Base-by-base conservation (phyloP, 352 stramenopile species). In the Phytophthora macrochlamydospora region DNA sequence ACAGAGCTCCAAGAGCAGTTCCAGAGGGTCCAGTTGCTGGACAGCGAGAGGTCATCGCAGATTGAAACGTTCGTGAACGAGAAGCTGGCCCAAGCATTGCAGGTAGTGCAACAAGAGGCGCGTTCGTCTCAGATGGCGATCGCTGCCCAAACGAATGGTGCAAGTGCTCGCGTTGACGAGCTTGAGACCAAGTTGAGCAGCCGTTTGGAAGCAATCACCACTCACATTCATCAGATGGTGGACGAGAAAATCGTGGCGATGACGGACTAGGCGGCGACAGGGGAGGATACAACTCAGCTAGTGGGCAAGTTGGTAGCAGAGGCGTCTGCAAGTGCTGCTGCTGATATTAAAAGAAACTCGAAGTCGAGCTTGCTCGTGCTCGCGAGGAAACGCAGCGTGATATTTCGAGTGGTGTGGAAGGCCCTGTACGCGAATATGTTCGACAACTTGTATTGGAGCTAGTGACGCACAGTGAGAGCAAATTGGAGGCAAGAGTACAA, bases 301-400 rank as follows among this genome's bases (percentile, higher is more conserved):
- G 50, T 56, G 33, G 32, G 45, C 44, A 46, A 13, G 40, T 18
- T 46, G 40, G 40, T 46, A 13, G 40, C 12, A 46, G 12, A 7
- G 12, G 6, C 38, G 24, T 38, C 35, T n/a, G 9, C 18, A 58
- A 42, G 37, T 46, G 51, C 51, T 49, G 35, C 51, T 49, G 51
- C 48, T 30, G 40, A 38, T 48, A 56, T 56, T 56, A 56, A 56
- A 7, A 33, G 9, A 24, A 35, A 3, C 37, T 58, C 3, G 51
- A 50, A 38, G n/a, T 37, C 38, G 37, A 58, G 35, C 51, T 58
- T 7, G 13, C 5, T 50, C 7, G 18, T 40, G 37, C 51, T 29
- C 51, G 51, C 18, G 37, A 58, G 28, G 37, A 58, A 58, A 40
- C 49, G 28, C 35, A 58, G 18, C n/a, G 24, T 58, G 51, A 58